phyloP scores from a whole-genome alignment of 2,329 filamentous ascomycete species.

The Aspergillus calidoustus region DNA sequence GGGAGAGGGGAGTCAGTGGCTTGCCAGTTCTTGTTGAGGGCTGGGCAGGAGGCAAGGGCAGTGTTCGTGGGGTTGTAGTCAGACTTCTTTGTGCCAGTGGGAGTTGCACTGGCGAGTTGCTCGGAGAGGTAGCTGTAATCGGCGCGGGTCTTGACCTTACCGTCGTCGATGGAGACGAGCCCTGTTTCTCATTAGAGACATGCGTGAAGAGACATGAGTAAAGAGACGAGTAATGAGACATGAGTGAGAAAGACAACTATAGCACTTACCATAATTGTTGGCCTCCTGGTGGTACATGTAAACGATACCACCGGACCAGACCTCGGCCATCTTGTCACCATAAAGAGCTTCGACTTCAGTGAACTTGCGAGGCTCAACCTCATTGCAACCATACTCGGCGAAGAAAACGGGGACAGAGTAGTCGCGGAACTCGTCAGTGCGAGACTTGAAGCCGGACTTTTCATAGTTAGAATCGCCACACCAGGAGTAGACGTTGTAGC shows the following conservation, averaged over 20 bases:
- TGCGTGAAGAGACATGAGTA: neutral
- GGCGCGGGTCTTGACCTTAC: slow-evolving; percentile 66
- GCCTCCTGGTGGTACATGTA: slow-evolving; percentile 95
- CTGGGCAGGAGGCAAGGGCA: slow-evolving; percentile 70
- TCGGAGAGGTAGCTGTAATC: slow-evolving; percentile 75
- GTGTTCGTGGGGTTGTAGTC: slow-evolving; percentile 75
- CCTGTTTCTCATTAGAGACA: slow-evolving; percentile 58
- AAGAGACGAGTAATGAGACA: neutral
- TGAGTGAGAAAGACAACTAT: neutral
- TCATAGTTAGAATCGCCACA: slow-evolving; percentile 80
- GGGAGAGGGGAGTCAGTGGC: slow-evolving; percentile 70
- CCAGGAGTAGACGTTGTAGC: slow-evolving; percentile 99
- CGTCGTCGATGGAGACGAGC: slow-evolving; percentile 64
- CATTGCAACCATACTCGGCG: slow-evolving; percentile 96
- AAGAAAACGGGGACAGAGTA: slow-evolving; percentile 97
- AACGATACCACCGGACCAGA: slow-evolving; percentile 94
- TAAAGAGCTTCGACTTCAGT: slow-evolving; percentile 83
- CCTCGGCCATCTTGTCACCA: slow-evolving; percentile 74
- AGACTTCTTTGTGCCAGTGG: slow-evolving; percentile 65
- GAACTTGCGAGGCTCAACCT: slow-evolving; percentile 71
- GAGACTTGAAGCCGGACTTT: slow-evolving; percentile 76
- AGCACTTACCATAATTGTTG: slow-evolving; percentile 76
- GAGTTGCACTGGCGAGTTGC: slow-evolving; percentile 69
- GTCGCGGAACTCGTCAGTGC: slow-evolving; percentile 81
- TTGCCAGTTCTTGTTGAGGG: slow-evolving; percentile 66